Conservation (phyloP, 164 flowering plant species). For the Nymphaea colorata region DNA sequence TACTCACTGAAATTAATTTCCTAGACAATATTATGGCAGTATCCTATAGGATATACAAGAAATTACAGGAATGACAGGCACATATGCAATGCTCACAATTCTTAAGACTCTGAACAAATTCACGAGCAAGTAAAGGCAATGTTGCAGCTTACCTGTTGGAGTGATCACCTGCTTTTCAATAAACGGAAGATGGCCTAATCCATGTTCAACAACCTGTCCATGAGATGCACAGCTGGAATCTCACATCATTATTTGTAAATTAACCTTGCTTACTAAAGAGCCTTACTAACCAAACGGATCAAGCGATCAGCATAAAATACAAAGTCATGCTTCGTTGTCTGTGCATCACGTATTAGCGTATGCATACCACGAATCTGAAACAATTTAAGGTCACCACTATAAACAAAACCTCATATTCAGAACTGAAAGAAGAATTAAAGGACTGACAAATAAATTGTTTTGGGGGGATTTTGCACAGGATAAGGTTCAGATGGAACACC, state of each 20-base stretch:
- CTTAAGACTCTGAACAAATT: too few species aligned
- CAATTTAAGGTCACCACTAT: neutral
- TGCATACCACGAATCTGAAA: constrained; percentile 99
- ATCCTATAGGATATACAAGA: neutral
- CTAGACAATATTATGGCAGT: too few species aligned
- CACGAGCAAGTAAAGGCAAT: too few species aligned
- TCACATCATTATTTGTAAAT: constrained; percentile 2
- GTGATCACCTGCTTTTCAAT: constrained; percentile 95
- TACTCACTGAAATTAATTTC: too few species aligned
- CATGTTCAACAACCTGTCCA: constrained; percentile 93
- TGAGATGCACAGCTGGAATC: constrained; percentile 1
- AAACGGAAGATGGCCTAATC: constrained; percentile 97
- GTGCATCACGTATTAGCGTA: constrained; percentile 86
- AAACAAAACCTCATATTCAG: too few species aligned
- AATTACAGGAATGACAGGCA: neutral
- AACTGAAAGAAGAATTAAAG: neutral
- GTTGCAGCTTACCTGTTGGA: constrained; percentile 73
- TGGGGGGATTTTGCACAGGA: neutral
- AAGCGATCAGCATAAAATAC: constrained; percentile 91
- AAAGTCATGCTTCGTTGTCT: constrained; percentile 93
- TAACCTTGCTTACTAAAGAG: neutral
- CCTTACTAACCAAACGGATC: constrained; percentile 72
- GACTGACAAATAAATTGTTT: neutral
- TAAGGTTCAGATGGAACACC: neutral
- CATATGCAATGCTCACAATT: too few species aligned